These are phyloP conservation scores for Coemansia umbellata DNA, from an alignment of 192 early-diverging fungal species.

Conservation along the genomic window DNA sequence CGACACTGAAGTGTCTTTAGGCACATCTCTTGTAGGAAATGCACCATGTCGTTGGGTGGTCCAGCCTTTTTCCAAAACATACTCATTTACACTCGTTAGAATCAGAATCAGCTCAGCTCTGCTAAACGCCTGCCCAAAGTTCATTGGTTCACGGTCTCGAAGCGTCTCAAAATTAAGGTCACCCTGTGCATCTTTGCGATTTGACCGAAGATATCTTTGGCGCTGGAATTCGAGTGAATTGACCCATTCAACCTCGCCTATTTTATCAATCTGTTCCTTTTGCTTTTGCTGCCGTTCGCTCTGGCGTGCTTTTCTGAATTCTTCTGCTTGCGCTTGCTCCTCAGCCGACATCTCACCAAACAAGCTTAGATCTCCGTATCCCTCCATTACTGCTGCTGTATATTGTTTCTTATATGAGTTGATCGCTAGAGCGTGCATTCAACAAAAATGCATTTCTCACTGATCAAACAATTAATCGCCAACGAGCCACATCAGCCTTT, in stretches of 20 bases:
- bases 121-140: slow-evolving; percentile 20
- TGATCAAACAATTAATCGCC: too few relatives aligned
- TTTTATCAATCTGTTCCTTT: not conserved
- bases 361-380: slow-evolving; percentile 31
- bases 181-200: slow-evolving; percentile 1
- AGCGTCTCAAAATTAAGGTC: slow-evolving; percentile 11
- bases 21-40: slow-evolving; percentile 52
- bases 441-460: too few relatives aligned
- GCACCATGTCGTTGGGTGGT: slow-evolving; percentile 49
- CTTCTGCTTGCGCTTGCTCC: slow-evolving; percentile 8
- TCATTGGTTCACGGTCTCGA: slow-evolving; percentile 9
- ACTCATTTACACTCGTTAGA: slow-evolving; percentile 2
- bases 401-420: too few relatives aligned
- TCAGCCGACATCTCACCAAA: slow-evolving; percentile 39
- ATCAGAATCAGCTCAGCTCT: slow-evolving; percentile 20
- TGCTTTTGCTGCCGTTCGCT: not conserved
- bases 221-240: slow-evolving; percentile 18
- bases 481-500: too few relatives aligned
- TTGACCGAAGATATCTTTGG: slow-evolving; percentile 19
- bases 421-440: too few relatives aligned
- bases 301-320: slow-evolving; percentile 1
- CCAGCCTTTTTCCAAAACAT: slow-evolving; percentile 24
- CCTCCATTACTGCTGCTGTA: too few relatives aligned
- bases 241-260: too few relatives aligned
- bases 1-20: slow-evolving; percentile 4